Conservation (phyloP, 2,329 filamentous ascomycete genomes). For the Penicillium brevicompactum region DNA sequence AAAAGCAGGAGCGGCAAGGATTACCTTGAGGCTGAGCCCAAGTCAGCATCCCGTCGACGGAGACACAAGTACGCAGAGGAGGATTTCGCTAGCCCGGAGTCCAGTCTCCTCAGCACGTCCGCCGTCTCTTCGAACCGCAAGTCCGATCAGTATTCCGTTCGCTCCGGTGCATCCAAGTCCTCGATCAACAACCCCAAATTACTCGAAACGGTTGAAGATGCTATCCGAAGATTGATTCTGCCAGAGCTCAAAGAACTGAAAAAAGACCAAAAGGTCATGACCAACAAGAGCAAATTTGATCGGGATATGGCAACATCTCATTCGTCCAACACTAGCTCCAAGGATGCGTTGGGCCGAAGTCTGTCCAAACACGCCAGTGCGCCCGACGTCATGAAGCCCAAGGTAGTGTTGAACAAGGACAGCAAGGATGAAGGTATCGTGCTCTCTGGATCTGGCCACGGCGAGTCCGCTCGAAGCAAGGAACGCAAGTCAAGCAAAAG, state of each 20-base stretch:
- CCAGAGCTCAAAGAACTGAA: conserved; percentile 91
- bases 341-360: conserved; percentile 57
- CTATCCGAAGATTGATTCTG: conserved; percentile 83
- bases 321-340: conserved; percentile 56
- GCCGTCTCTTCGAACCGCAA: conserved; percentile 56
- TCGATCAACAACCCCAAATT: conserved; percentile 92
- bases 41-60: conserved; percentile 49
- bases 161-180: conserved; percentile 63
- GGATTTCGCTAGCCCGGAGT: conserved; percentile 59
- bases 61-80: conserved; percentile 56
- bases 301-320: conserved; percentile 65
- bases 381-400: conserved; percentile 63
- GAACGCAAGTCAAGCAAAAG: conserved; percentile 56
- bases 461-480: conserved; percentile 55
- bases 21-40: conserved; percentile 45
- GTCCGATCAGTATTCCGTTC: conserved; percentile 61
- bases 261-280: conserved; percentile 79
- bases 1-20: conserved; percentile 49
- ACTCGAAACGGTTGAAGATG: conserved; percentile 89
- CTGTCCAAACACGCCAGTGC: conserved; percentile 64
- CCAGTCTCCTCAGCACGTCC: conserved; percentile 62
- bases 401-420: conserved; percentile 61
- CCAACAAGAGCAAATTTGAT: conserved; percentile 70
- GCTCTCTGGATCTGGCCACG: conserved; percentile 45
- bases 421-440: conserved; percentile 61